Evolutionary conservation across 441 rosid genomes (phyloP).

Genomic region (Bocquillonia castaneifolia): DNA sequence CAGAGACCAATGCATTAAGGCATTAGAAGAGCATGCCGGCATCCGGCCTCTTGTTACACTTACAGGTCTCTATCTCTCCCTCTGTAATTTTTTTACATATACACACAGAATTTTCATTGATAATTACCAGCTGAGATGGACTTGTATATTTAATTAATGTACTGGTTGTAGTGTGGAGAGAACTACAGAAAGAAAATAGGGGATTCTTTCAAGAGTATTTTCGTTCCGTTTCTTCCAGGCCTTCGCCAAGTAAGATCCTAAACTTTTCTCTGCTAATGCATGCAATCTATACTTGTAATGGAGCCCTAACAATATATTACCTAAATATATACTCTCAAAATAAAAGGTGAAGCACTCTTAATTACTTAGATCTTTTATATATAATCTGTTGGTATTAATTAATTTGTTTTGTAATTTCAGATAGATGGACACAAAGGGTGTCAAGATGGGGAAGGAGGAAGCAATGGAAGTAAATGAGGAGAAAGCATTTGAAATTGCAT

Average conservation of each 20-base stretch:
- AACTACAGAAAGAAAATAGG: slow-evolving; percentile 55
- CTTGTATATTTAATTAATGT: not conserved
- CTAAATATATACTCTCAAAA: too few relatives aligned
- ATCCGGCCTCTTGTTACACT: slow-evolving; percentile 58
- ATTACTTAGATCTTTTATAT: too few relatives aligned
- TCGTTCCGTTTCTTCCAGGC: slow-evolving; percentile 31
- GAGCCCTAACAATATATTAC: too few relatives aligned
- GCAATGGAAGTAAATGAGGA: slow-evolving; percentile 23
- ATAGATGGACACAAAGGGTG: slow-evolving; percentile 21
- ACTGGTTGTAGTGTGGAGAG: slow-evolving; percentile 65
- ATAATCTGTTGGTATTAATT: too few relatives aligned
- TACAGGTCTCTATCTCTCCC: slow-evolving; percentile 33
- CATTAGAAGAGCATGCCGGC: slow-evolving; percentile 49
- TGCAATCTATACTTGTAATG: too few relatives aligned
- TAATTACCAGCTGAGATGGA: too few relatives aligned
- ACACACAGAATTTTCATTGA: not conserved
- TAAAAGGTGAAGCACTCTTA: too few relatives aligned
- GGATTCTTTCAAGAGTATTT: slow-evolving; percentile 55
- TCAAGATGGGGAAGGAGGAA: slow-evolving; percentile 25
- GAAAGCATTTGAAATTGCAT: not conserved
- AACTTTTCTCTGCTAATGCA: too few relatives aligned
- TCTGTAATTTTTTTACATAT: not conserved
- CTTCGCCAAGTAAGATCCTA: slow-evolving; percentile 32
- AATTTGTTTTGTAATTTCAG: slow-evolving; percentile 16
- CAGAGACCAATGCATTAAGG: slow-evolving; percentile 61